Percentiles rank a stretch among this genome's conserved stretches.
Evolutionary conservation across 192 early-diverging fungal genomes (phyloP).

Genomic region (Mortierella claussenii): DNA sequence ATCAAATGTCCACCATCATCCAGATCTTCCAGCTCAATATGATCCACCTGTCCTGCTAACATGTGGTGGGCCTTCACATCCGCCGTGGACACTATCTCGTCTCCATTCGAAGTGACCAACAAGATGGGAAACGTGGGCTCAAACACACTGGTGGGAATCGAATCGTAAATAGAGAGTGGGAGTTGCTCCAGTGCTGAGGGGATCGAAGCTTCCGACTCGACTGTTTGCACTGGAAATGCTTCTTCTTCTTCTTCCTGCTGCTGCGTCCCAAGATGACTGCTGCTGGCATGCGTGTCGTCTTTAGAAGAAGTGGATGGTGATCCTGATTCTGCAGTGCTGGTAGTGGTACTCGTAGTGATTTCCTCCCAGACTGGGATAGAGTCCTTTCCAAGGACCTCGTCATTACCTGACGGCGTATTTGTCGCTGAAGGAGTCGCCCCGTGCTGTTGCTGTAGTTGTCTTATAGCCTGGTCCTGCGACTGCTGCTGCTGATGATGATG

Average conservation of each 20-base stretch:
- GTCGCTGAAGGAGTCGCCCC: neutral
- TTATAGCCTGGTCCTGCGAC: too few relatives aligned
- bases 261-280: too few relatives aligned
- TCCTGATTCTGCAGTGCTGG: neutral
- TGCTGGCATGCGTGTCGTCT: neutral
- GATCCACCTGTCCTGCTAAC: conserved; percentile 36
- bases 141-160: conserved; percentile 29
- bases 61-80: conserved; percentile 41
- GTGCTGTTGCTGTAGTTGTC: neutral
- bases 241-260: neutral
- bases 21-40: conserved; percentile 45
- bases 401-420: neutral
- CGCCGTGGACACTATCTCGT: conserved; percentile 43
- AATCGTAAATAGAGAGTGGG: conserved; percentile 39
- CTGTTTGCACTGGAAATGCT: conserved; percentile 18
- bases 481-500: neutral
- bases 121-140: conserved; percentile 47
- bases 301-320: neutral
- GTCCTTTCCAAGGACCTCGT: neutral
- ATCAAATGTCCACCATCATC: conserved; percentile 49
- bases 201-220: conserved; percentile 40
- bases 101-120: conserved; percentile 34
- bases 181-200: conserved; percentile 41
- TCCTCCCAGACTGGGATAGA: neutral
- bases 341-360: neutral